phyloP scores from a whole-genome alignment of 2,329 filamentous ascomycete genomes.

The Trichoderma asperellum region DNA sequence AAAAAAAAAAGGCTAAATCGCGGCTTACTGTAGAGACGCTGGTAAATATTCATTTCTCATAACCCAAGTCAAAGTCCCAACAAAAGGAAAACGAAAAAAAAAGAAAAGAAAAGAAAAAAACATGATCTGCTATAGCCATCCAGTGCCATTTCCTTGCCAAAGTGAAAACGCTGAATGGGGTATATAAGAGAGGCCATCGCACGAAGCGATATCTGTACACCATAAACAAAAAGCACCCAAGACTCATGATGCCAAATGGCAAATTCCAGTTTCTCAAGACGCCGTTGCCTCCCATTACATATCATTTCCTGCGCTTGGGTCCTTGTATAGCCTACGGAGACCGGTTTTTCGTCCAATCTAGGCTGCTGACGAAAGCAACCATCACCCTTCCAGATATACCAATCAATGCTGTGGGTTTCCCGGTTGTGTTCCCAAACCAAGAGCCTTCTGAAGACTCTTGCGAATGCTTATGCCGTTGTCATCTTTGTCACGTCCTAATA shows the following conservation, averaged over 20 bases:
- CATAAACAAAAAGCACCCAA: slow-evolving; percentile 26
- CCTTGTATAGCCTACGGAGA: not conserved
- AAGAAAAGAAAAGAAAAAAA: not conserved
- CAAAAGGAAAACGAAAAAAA: not conserved
- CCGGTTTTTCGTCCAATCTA: not conserved
- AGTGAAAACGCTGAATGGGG: slow-evolving; percentile 29
- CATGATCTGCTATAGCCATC: slow-evolving; percentile 4
- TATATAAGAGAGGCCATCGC: slow-evolving; percentile 33
- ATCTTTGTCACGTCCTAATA: slow-evolving; percentile 49
- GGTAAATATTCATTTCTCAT: not conserved
- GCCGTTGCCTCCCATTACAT: not conserved
- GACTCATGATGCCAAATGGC: slow-evolving; percentile 13
- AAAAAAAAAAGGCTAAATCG: not conserved
- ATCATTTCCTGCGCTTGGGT: not conserved
- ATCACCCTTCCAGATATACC: not conserved
- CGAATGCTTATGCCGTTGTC: slow-evolving; percentile 49
- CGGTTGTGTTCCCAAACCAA: slow-evolving; percentile 44
- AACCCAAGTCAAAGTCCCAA: not conserved
- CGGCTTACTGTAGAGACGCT: not conserved
- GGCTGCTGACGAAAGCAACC: not conserved
- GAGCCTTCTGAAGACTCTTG: slow-evolving; percentile 51
- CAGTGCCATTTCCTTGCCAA: slow-evolving; percentile 16
- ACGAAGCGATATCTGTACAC: slow-evolving; percentile 17
- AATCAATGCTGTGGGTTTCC: slow-evolving; percentile 26
- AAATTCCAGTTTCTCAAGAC: slow-evolving; percentile 21